Evolutionary conservation across 1,139 yeast species (phyloP), one percentile per base, ranked within the genome.

Genomic region (Arxiozyma heterogenica): DNA sequence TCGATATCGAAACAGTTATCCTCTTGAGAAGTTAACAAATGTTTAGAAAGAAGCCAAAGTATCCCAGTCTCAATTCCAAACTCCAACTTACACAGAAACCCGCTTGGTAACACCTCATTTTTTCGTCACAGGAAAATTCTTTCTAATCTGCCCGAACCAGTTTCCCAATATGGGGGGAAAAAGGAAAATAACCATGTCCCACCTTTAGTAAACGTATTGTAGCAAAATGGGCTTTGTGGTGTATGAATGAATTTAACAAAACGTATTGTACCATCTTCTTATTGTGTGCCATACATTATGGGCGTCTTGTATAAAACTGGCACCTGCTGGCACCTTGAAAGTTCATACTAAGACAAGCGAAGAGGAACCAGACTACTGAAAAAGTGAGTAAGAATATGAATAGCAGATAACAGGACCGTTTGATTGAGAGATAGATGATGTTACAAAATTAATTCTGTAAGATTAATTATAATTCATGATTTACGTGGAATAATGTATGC

Each of bases 331-430:
- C 21, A 30, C 22, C 22, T 46, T 46, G 27, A 22, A 38, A 3
- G 9, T 34, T 17, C 42, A 38, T 34, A 46, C 15, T 12, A 34
- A 34, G 21, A 18, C 43, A 46, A 38, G 49, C 38, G 17, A 46
- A 46, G 42, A 38, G 41, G 49, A 34, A 46, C 41, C 49, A 46
- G 49, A 46, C 42, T 46, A 46, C 49, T 46, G 49, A 46, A 46
- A 46, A 46, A 46, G 49, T 46, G 49, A 46, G 49, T 46, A 46
- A 38, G 11, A 18, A 22, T 30, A 34, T 34, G 21, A 15, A 25
- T 38, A 46, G 39, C 20, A 20, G 42, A 38, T 38, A 18, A 41
- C 43, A 38, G 18, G 38, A 46, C n/a, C 15, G 8, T 25, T 18
- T 17, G 18, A 38, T 15, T 34, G 49, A 21, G 49, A 46, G 39